Evolutionary conservation across 2,329 filamentous ascomycete genomes (phyloP).

Genomic region (Aspergillus hiratsukae): DNA sequence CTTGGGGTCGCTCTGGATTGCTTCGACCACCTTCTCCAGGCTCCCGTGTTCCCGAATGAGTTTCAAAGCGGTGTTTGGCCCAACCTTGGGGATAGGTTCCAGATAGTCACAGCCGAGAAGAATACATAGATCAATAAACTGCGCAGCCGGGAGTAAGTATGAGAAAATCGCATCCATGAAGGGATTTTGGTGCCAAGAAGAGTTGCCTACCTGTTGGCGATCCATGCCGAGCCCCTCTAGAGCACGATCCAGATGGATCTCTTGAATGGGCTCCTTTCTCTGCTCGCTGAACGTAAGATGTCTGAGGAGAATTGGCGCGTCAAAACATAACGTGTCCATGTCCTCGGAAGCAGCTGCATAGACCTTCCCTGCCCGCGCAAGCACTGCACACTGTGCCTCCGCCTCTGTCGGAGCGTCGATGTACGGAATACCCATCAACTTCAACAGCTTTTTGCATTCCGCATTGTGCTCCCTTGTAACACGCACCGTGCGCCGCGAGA

Average conservation of each 20-base stretch:
- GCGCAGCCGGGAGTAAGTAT: slow-evolving; percentile 5
- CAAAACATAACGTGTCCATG: slow-evolving; percentile 97
- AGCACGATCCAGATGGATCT: slow-evolving; percentile 83
- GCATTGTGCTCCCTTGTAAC: slow-evolving; percentile 96
- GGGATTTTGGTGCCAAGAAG: no score
- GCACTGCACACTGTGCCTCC: slow-evolving; percentile 88
- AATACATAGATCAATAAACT: slow-evolving; percentile 98
- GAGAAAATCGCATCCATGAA: slow-evolving; percentile 5
- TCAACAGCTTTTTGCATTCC: slow-evolving; percentile 85
- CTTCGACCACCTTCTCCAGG: slow-evolving; percentile 81
- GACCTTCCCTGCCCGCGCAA: slow-evolving; percentile 88
- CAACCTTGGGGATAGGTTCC: slow-evolving; percentile 91
- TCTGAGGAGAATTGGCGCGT: slow-evolving; percentile 81
- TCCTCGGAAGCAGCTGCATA: slow-evolving; percentile 96
- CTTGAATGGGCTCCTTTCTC: slow-evolving; percentile 94
- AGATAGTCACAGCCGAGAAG: slow-evolving; percentile 96
- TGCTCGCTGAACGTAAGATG: slow-evolving; percentile 97
- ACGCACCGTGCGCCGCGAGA: slow-evolving; percentile 84
- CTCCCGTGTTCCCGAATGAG: slow-evolving; percentile 87
- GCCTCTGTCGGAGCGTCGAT: slow-evolving; percentile 95
- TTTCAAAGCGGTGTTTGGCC: slow-evolving; percentile 85
- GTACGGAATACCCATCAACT: slow-evolving; percentile 93
- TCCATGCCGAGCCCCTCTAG: slow-evolving; percentile 87
- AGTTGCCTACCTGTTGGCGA: slow-evolving; percentile 62
- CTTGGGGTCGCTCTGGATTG: slow-evolving; percentile 69